phyloP scores from a whole-genome alignment of 495 filamentous ascomycete species.

The Aspergillus ellipticus region DNA sequence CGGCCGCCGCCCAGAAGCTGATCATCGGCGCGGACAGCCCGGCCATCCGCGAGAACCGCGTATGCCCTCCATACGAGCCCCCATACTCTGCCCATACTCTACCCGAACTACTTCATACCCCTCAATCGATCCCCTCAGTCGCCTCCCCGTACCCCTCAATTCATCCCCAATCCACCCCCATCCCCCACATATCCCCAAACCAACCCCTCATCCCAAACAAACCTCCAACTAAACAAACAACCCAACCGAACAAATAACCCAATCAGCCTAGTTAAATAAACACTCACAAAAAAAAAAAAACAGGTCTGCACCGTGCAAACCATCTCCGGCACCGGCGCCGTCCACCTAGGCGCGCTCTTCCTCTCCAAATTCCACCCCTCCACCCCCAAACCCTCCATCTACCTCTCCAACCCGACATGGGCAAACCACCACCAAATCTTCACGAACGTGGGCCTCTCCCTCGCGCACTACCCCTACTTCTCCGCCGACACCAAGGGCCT shows the following conservation, averaged over 20 bases:
- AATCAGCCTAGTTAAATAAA: too few species aligned
- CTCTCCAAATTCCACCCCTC: conserved; percentile 52
- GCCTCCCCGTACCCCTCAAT: background rate
- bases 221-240: background rate
- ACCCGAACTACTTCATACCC: too few species aligned
- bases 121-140: conserved; percentile 1
- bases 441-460: conserved; percentile 76
- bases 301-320: conserved; percentile 56
- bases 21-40: conserved; percentile 78
- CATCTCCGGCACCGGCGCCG: conserved; percentile 58
- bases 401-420: conserved; percentile 94
- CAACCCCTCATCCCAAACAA: background rate
- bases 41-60: conserved; percentile 79
- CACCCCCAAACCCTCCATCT: conserved; percentile 68
- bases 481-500: conserved; percentile 78
- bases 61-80: conserved; percentile 36
- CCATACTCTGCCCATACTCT: too few species aligned
- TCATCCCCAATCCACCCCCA: background rate
- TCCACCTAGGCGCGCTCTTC: conserved; percentile 55
- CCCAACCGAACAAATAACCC: background rate
- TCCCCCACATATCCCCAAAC: background rate
- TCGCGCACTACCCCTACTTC: conserved; percentile 92
- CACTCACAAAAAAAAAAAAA: too few species aligned
- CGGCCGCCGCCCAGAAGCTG: conserved; percentile 81
- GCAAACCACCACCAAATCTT: conserved; percentile 99